Percentiles rank a stretch among this genome's conserved stretches.
Conservation (phyloP, 768 basidiomycete species). For the Mycena galericulata region DNA sequence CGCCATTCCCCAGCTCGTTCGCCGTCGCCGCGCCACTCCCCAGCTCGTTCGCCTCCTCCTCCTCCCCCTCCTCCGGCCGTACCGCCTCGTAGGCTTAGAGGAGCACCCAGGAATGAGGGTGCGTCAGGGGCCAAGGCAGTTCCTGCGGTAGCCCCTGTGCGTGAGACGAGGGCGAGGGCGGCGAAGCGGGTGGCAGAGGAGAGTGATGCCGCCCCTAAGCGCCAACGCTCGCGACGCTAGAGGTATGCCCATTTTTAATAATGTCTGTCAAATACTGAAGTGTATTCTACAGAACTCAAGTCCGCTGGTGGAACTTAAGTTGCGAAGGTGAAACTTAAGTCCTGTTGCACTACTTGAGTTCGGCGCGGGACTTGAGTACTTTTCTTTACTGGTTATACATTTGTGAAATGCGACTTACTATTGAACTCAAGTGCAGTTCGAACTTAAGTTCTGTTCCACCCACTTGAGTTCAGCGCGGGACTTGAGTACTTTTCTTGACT, state of each 20-base stretch:
- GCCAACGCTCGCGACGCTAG: not conserved
- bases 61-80: not conserved
- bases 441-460: no score
- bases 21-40: not conserved
- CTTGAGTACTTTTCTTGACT: no score
- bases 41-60: not conserved
- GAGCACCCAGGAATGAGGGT: not conserved
- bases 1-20: not conserved
- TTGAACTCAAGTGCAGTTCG: no score
- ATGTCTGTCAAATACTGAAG: not conserved
- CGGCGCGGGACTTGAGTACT: not conserved
- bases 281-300: constrained; percentile 1
- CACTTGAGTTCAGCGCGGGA: no score
- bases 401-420: no score
- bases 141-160: not conserved
- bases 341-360: not conserved
- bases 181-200: not conserved
- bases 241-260: not conserved
- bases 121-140: not conserved
- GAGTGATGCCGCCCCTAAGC: not conserved
- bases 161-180: not conserved
- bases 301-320: no score
- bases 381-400: no score
- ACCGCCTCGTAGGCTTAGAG: not conserved
- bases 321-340: not conserved